Evolutionary conservation across 139 green algal genomes (phyloP).

Genomic region (Pseudopediastrum boryanum): DNA sequence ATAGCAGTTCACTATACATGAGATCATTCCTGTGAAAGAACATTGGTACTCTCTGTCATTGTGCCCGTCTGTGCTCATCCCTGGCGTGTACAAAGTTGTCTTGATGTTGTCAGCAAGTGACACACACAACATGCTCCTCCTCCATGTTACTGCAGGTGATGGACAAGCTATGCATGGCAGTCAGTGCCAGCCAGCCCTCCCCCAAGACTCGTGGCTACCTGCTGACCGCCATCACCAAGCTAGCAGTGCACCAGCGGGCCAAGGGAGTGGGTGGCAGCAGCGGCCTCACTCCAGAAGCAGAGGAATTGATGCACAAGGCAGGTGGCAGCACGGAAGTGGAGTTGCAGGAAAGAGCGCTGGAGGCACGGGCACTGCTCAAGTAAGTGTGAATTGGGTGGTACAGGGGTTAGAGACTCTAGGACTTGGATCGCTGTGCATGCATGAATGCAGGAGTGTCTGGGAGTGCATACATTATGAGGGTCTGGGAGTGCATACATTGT

Average conservation of each 20-base stretch:
- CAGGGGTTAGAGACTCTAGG: no score
- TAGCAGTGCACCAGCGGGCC: constrained; percentile 47
- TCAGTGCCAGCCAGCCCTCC: background rate
- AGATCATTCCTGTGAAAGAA: no score
- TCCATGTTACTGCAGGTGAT: constrained; percentile 40
- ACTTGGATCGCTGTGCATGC: no score
- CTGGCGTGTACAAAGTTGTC: no score
- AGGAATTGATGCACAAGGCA: constrained; percentile 49
- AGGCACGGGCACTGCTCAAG: constrained; percentile 78
- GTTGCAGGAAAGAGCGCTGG: constrained; percentile 89
- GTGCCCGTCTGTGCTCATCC: no score
- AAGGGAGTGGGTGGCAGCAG: background rate
- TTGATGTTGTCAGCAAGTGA: no score
- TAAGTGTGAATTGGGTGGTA: background rate
- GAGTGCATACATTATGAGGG: no score
- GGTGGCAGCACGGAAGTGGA: constrained; percentile 58
- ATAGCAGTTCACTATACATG: no score
- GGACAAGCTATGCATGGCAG: constrained; percentile 56
- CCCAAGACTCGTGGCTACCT: constrained; percentile 47
- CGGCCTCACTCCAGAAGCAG: constrained; percentile 32
- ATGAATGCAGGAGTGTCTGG: no score
- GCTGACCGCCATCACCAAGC: constrained; percentile 77
- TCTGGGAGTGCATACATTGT: no score
- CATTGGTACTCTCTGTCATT: no score
- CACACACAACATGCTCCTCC: no score